Evolutionary conservation across 192 early-diverging fungal genomes (phyloP), one percentile per base, ranked within the genome.

Genomic region (Coemansia sp.): DNA sequence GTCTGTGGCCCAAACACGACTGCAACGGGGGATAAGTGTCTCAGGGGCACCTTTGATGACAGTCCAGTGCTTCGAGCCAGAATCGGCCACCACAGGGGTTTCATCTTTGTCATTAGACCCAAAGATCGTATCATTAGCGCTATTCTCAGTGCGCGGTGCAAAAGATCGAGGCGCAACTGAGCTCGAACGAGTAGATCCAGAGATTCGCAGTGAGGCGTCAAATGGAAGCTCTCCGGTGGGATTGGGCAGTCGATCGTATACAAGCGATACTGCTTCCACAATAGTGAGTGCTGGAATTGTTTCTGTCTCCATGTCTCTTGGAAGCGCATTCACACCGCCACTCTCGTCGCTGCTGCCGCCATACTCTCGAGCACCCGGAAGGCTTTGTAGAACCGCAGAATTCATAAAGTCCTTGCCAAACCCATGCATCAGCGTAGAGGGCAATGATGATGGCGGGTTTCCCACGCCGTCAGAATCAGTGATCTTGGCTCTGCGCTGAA

Each of bases 361-460:
- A 23, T 54, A 1, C 3, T 6, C 47, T n/a, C n/a, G 8, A 5
- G 61, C 13, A n/a, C 70, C 64, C 10, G 72, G 53, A 18, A 74
- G 58, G 44, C 69, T 75, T 15, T 63, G 58, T 11, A 77, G 59
- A 5, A 83, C 75, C 7, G 75, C 72, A 19, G 76, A 70, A 60
- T 83, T 72, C 72, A 74, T 61, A 61, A 71, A 75, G 54, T 81
- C 78, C 41, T 81, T 81, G 16, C 78, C 78, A 50, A 81, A 75
- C 9, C 78, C 78, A 7, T 61, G 71, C 9, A 69, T 67, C 13
- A 68, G 62, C 32, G 43, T 50, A 15, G 40, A 45, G 39, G 57
- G 4, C 9, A 10, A 5, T 9, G 38, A 5, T 0, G 9, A 5
- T 19, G 3, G 47, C 3, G 12, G 12, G n/a, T 40, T 6, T 18